Evolutionary conservation across 2,329 filamentous ascomycete species (phyloP).

Genomic region (Boeremia exigua): DNA sequence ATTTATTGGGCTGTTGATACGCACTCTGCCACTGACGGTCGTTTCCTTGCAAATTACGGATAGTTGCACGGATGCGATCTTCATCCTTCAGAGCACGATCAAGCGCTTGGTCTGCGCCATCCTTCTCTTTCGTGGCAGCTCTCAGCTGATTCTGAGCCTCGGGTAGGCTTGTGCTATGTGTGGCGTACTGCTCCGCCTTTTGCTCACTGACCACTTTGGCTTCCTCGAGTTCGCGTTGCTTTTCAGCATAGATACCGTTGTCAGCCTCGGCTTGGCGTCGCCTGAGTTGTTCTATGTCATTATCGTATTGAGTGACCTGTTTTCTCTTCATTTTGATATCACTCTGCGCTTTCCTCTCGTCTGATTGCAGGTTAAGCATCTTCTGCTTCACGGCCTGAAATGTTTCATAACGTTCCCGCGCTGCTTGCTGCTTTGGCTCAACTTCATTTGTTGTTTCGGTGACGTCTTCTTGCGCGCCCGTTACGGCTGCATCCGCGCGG

Average conservation of each 20-base stretch:
- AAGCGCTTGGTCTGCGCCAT: constrained; percentile 29
- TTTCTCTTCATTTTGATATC: constrained; percentile 62
- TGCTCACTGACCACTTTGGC: constrained; percentile 60
- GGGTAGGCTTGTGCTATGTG: constrained; percentile 48
- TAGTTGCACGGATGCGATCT: constrained; percentile 57
- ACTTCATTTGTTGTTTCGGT: constrained; percentile 45
- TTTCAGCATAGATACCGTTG: constrained; percentile 71
- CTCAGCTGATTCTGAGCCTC: constrained; percentile 46
- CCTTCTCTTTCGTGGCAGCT: constrained; percentile 35
- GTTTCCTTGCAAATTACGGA: constrained; percentile 60
- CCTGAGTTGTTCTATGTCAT: constrained; percentile 62
- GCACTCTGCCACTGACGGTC: constrained; percentile 66
- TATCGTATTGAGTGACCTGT: constrained; percentile 50
- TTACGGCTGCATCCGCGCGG: constrained; percentile 50
- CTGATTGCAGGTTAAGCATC: constrained; percentile 57
- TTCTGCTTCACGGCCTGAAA: constrained; percentile 62
- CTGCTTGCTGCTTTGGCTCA: constrained; percentile 55
- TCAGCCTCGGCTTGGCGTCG: constrained; percentile 66
- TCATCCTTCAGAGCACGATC: constrained; percentile 57
- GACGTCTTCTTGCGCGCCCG: constrained; percentile 46
- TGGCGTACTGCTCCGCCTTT: constrained; percentile 52
- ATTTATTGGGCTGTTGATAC: constrained; percentile 62
- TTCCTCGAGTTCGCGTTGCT: constrained; percentile 64
- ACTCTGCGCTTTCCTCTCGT: constrained; percentile 70
- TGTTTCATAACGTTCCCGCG: constrained; percentile 57